Conservation (phyloP, 371 early-diverging fungal species). For the Dichotomocladium elegans region DNA sequence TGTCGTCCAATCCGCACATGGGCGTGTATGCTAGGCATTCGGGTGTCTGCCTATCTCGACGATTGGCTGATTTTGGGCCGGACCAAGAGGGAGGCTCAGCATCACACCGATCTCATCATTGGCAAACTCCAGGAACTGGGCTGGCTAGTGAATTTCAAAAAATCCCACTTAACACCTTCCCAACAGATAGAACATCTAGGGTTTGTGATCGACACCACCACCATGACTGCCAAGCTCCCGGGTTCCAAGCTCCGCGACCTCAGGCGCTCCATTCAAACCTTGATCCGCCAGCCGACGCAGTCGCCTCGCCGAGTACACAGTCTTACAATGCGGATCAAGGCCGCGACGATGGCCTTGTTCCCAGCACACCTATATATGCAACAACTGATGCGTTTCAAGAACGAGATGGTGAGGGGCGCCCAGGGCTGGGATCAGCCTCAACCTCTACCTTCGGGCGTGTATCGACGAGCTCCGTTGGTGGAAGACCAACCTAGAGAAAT, state of each 20-base stretch:
- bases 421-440: not conserved
- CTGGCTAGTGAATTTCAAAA: conserved; percentile 1
- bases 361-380: conserved; percentile 13
- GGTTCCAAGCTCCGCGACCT: conserved; percentile 8
- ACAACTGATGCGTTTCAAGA: conserved; percentile 6
- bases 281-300: not conserved
- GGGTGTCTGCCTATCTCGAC: conserved; percentile 22
- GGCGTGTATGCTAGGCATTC: conserved; percentile 18
- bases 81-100: not conserved
- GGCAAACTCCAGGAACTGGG: not conserved
- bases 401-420: not conserved
- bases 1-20: conserved; percentile 20
- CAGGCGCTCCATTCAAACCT: not conserved
- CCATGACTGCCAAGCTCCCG: conserved; percentile 7
- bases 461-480: conserved; percentile 12
- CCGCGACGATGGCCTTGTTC: conserved; percentile 21
- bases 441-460: conserved; percentile 1
- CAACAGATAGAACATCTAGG: conserved; percentile 5
- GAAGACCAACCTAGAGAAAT: conserved; percentile 1
- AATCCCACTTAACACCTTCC: conserved; percentile 5
- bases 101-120: conserved; percentile 12
- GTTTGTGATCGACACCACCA: not conserved
- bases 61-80: conserved; percentile 19
- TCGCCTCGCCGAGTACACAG: conserved; percentile 11
- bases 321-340: conserved; percentile 20